Evolutionary conservation across 371 early-diverging fungal species (phyloP).

Genomic region (Saksenaea oblongispora): DNA sequence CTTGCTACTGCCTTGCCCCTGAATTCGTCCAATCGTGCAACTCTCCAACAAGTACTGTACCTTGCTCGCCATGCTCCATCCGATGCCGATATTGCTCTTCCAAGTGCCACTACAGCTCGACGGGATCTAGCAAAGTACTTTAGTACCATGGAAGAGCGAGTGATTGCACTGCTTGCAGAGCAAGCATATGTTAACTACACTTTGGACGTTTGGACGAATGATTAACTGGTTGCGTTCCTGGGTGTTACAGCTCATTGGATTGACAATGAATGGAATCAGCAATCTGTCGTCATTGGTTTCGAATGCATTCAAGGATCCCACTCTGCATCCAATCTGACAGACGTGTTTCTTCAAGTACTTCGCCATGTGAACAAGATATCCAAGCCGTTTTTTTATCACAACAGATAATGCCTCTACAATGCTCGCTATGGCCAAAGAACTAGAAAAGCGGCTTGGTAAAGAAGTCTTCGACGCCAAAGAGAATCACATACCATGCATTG

Average conservation of each 20-base stretch:
- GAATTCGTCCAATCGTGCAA: neutral
- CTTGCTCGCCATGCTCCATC: neutral
- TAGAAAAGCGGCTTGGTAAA: neutral
- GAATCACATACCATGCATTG: slow-evolving; percentile 21
- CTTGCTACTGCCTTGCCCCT: neutral
- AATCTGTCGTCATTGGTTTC: slow-evolving; percentile 21
- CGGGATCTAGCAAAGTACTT: too few species aligned
- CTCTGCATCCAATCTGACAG: slow-evolving; percentile 14
- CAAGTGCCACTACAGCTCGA: neutral
- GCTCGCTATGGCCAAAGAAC: slow-evolving; percentile 12
- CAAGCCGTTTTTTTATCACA: slow-evolving; percentile 23
- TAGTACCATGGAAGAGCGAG: neutral
- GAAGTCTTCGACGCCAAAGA: neutral
- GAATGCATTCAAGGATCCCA: slow-evolving; percentile 16
- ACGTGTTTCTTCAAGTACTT: slow-evolving; percentile 14
- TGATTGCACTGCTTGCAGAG: neutral
- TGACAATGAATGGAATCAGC: slow-evolving; percentile 11
- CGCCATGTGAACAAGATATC: slow-evolving; percentile 9
- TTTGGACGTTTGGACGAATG: slow-evolving; percentile 25
- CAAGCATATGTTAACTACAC: too few species aligned
- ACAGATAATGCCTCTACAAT: slow-evolving; percentile 28
- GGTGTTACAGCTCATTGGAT: slow-evolving; percentile 30
- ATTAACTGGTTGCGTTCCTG: slow-evolving; percentile 14
- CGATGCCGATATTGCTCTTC: neutral
- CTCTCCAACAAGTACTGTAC: neutral